Conservation (phyloP, 495 filamentous ascomycete genomes). For the Neurospora terricola region DNA sequence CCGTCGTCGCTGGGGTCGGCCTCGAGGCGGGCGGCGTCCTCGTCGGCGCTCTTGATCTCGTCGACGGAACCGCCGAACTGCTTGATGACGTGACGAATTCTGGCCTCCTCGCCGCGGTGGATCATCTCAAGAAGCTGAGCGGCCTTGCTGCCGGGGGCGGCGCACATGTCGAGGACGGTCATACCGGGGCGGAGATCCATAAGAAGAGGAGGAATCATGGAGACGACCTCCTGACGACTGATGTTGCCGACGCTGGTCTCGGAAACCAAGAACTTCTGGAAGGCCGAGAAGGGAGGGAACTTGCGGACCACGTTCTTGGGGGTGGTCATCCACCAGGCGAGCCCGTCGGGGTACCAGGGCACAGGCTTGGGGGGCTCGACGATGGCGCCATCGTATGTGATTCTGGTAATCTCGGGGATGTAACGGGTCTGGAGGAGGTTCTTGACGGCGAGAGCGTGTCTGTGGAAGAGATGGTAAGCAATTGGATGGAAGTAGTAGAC, state of each 20-base stretch:
- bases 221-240: constrained; percentile 90
- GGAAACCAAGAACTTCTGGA: constrained; percentile 96
- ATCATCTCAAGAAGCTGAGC: constrained; percentile 92
- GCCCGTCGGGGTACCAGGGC: constrained; percentile 82
- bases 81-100: constrained; percentile 52
- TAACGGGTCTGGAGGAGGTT: constrained; percentile 76
- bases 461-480: constrained; percentile 31
- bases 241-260: constrained; percentile 97
- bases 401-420: constrained; percentile 77
- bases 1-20: constrained; percentile 66
- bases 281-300: constrained; percentile 83
- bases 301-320: constrained; percentile 88
- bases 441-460: constrained; percentile 78
- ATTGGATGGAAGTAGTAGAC: neutral
- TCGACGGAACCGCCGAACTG: constrained; percentile 44
- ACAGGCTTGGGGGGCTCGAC: constrained; percentile 76
- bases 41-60: constrained; percentile 35
- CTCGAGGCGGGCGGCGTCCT: constrained; percentile 37
- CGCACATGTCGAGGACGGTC: constrained; percentile 89
- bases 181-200: constrained; percentile 87
- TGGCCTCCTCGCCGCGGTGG: constrained; percentile 79
- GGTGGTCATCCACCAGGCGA: constrained; percentile 94
- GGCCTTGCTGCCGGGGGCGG: constrained; percentile 92
- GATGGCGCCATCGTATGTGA: constrained; percentile 63
- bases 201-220: constrained; percentile 94